Conservation (phyloP, 202 grass and related monocot species). For the Cymbopogon flexuosus region DNA sequence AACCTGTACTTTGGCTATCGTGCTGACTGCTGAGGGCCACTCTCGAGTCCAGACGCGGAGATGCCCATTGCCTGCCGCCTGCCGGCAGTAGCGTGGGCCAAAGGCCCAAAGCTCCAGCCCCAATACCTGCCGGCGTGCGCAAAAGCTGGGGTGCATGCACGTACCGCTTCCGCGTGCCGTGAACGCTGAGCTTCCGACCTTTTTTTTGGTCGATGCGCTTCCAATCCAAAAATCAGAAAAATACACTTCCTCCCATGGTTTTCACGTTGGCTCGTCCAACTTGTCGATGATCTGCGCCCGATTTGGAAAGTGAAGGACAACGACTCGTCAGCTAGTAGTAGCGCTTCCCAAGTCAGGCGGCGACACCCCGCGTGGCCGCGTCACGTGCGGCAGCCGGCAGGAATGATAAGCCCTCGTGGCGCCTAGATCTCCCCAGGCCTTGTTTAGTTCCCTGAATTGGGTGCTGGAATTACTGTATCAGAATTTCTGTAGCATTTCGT, state of each 20-base stretch:
- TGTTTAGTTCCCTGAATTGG: too few species aligned
- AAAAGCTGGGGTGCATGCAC: background rate
- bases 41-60: too few species aligned
- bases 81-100: too few species aligned
- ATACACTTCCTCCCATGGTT: background rate
- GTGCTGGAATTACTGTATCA: too few species aligned
- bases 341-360: background rate
- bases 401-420: background rate
- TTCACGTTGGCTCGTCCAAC: background rate
- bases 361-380: background rate
- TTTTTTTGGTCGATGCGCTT: background rate
- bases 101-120: background rate
- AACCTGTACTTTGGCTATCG: too few species aligned
- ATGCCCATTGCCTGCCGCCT: background rate
- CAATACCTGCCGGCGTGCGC: slow-evolving; percentile 21
- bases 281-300: background rate
- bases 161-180: background rate
- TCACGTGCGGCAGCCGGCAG: slow-evolving; percentile 14
- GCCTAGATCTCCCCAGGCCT: background rate
- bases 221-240: background rate
- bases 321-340: too few species aligned
- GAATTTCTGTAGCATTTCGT: too few species aligned
- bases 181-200: background rate
- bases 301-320: too few species aligned
- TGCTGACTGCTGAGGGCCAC: too few species aligned